A percentile compares a stretch with the other conserved stretches of the same genome.
These are phyloP conservation scores for Pelargonium citronellum DNA, from an alignment of 441 rosid species.

Conservation along the genomic window DNA sequence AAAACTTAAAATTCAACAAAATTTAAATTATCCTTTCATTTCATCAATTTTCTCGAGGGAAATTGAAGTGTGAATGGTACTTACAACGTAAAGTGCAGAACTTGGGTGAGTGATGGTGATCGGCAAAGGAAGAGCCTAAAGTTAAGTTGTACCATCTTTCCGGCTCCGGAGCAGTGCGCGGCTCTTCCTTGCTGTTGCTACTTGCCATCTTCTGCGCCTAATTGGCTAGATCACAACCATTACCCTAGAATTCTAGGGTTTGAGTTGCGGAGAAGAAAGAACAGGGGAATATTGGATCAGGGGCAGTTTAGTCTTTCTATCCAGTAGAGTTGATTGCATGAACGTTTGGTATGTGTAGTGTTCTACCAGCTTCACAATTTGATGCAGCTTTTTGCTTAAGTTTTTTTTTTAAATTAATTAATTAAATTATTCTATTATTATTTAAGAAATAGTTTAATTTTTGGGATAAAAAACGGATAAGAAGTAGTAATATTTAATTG, in stretches of 20 bases:
- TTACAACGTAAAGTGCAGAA: slow-evolving; percentile 46
- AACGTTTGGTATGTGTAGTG: too few relatives aligned
- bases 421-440: too few relatives aligned
- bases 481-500: too few relatives aligned
- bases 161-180: slow-evolving; percentile 41
- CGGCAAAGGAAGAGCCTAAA: slow-evolving; percentile 43
- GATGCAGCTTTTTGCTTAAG: too few relatives aligned
- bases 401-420: too few relatives aligned
- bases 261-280: background rate
- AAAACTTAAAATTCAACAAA: slow-evolving; percentile 2
- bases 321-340: too few relatives aligned
- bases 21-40: background rate
- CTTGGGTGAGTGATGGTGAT: slow-evolving; percentile 32
- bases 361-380: too few relatives aligned
- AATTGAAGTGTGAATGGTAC: slow-evolving; percentile 1
- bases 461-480: too few relatives aligned
- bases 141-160: slow-evolving; percentile 43
- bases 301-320: background rate
- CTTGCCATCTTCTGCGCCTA: slow-evolving; percentile 25
- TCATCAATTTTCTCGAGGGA: background rate
- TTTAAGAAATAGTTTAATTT: too few relatives aligned
- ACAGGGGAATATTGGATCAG: background rate
- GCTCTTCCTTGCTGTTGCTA: slow-evolving; percentile 38
- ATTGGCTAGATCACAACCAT: background rate
- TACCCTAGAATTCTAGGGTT: slow-evolving; percentile 29